Percentiles rank a stretch among this genome's conserved stretches.
These are phyloP conservation scores for Penicillium fuscoglaucum DNA, from an alignment of 2,329 filamentous ascomycete genomes.

Conservation along the genomic window DNA sequence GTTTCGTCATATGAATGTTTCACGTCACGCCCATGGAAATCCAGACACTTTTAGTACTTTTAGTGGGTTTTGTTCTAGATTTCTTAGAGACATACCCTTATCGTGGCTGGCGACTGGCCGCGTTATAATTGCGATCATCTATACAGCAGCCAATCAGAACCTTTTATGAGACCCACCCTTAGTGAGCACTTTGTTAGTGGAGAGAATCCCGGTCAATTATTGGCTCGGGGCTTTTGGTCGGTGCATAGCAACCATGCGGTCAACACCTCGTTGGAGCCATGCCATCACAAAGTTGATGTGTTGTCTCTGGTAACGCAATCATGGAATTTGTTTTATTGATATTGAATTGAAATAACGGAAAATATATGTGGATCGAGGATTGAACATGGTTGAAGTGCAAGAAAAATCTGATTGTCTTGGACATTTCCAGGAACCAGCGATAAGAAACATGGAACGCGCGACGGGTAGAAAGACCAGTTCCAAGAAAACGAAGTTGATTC, in stretches of 20 bases:
- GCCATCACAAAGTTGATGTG: background rate
- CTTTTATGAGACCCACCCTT: rapidly evolving
- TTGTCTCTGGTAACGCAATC: background rate
- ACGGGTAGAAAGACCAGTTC: conserved; percentile 1
- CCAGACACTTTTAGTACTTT: background rate
- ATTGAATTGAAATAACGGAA: too few relatives aligned
- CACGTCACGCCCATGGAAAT: background rate
- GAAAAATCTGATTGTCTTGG: background rate
- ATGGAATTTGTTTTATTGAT: background rate
- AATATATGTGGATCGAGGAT: background rate
- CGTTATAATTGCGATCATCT: conserved; percentile 2
- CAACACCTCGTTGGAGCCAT: background rate
- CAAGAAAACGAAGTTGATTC: background rate
- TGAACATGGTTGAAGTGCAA: background rate
- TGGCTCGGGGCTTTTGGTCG: background rate
- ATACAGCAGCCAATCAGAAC: background rate
- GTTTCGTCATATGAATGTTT: background rate
- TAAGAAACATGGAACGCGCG: background rate
- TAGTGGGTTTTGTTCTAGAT: background rate
- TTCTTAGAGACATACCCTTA: background rate
- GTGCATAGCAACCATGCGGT: background rate
- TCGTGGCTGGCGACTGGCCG: background rate
- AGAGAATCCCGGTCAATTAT: background rate
- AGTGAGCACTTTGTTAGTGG: background rate
- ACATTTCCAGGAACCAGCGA: background rate